phyloP scores from a whole-genome alignment of 1,139 yeast genomes.

The Yamadazyma trypodendri region DNA sequence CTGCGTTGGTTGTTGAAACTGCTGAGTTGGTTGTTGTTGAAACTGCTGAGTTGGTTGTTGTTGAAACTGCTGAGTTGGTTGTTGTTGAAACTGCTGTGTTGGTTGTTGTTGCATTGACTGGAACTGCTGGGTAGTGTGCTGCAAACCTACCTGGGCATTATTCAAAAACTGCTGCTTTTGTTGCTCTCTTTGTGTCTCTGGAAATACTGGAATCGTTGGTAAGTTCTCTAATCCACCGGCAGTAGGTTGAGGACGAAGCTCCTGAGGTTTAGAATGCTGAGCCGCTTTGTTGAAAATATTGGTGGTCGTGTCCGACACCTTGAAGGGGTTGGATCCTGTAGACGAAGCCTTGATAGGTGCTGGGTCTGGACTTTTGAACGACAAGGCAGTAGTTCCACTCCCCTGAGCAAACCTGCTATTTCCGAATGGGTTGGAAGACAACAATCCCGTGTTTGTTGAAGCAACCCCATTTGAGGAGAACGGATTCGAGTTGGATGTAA shows the following conservation, averaged over 20 bases:
- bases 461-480: constrained; percentile 23
- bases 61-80: constrained; percentile 11
- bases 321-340: constrained; percentile 50
- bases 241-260: constrained; percentile 50
- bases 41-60: constrained; percentile 8
- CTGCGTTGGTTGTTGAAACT: constrained; percentile 9
- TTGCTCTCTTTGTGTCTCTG: constrained; percentile 53
- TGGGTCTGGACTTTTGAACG: constrained; percentile 22
- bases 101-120: constrained; percentile 10
- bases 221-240: constrained; percentile 67
- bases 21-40: constrained; percentile 12
- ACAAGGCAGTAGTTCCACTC: constrained; percentile 37
- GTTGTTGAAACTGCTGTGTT: constrained; percentile 13
- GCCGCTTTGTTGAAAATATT: constrained; percentile 30
- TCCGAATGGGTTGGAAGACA: constrained; percentile 47
- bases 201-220: constrained; percentile 65
- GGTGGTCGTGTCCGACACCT: constrained; percentile 38
- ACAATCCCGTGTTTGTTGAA: constrained; percentile 9
- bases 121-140: constrained; percentile 7
- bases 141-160: constrained; percentile 40
- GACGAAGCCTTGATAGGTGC: constrained; percentile 25
- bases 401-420: constrained; percentile 36
- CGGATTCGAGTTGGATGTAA: constrained; percentile 38
- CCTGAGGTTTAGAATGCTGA: constrained; percentile 17
- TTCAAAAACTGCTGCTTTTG: constrained; percentile 35